Evolutionary conservation across 2,329 filamentous ascomycete species (phyloP), one percentile per base, ranked within the genome.

Genomic region (Epichloe bromicola): DNA sequence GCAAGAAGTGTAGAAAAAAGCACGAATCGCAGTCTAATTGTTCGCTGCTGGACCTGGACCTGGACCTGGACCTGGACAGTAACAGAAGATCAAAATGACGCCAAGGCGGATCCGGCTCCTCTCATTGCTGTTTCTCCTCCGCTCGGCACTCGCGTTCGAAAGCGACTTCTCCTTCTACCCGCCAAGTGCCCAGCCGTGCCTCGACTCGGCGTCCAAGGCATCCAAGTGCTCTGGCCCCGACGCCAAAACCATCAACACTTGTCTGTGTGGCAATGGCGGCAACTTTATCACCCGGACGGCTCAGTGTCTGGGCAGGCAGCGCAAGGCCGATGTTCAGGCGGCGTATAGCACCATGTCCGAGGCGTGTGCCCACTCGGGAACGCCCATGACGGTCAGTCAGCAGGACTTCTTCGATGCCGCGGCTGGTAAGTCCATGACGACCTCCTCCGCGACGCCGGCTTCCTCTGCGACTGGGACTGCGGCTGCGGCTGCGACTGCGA

Each of bases 211-310:
- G 4, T 67, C 73, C 33, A 58, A 64, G 45, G 34, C 53, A 19
- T 70, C 68, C 15, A 57, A 60, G 4, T 79, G 76, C 61, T 61
- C 63, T 5, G 70, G 70, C 17, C 58, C 59, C 19, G 68, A 67
- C 0, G 64, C 67, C 3, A 43, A 57, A 0, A 61, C 67, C 33
- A 63, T 76, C 54, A 78, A 79, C 56, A 49, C 59, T 2, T 79
- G 76, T 49, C 65, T 78, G 2, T 79, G 76, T 58, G 59, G 61
- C 54, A 76, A 78, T 51, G 63, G 66, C 34, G 71, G 71, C 50
- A 64, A 70, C 55, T 79, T 78, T 59, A 63, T 78, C 53, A 70
- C 68, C 19, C 66, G 67, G 36, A 58, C 72, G 2, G 76, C 75
- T 3, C 56, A 54, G 12, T 79, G 76, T 55, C 59, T 79, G 12